Conservation (phyloP, 2,329 filamentous ascomycete genomes). For the Penicillium italicum region DNA sequence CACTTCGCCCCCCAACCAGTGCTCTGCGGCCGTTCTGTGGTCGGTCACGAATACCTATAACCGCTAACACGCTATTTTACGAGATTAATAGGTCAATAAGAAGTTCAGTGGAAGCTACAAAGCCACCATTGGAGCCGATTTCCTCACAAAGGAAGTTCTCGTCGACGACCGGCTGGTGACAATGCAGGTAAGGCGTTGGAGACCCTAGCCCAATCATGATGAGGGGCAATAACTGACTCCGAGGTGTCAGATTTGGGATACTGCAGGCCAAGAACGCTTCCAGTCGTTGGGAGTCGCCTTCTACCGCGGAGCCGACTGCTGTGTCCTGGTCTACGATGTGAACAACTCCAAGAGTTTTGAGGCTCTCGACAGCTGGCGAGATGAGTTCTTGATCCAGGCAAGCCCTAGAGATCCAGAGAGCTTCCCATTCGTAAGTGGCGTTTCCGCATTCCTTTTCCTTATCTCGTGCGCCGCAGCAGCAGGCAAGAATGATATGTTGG, state of each 20-base stretch:
- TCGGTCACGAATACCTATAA: conserved; percentile 10
- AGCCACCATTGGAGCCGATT: conserved; percentile 97
- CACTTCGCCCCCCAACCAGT: conserved; percentile 1
- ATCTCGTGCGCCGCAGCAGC: neutral
- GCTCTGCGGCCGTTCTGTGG: conserved; percentile 2
- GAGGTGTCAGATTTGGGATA: conserved; percentile 80
- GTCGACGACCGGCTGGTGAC: conserved; percentile 97
- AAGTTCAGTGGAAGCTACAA: conserved; percentile 99
- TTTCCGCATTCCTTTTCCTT: neutral
- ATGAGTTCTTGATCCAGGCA: conserved; percentile 97
- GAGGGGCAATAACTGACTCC: conserved; percentile 8
- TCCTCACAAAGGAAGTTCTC: conserved; percentile 94
- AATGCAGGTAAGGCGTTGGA: conserved; percentile 70
- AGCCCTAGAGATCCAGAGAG: conserved; percentile 94
- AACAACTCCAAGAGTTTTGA: conserved; percentile 99
- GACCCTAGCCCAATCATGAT: neutral
- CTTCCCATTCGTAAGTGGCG: conserved; percentile 82
- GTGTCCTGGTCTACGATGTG: conserved; percentile 95
- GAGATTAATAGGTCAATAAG: conserved; percentile 80
- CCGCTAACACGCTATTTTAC: conserved; percentile 15
- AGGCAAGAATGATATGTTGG: conserved; percentile 1
- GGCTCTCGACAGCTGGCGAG: conserved; percentile 94
- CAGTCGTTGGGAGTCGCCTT: conserved; percentile 96
- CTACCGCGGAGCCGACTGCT: conserved; percentile 96
- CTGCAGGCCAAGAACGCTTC: conserved; percentile 93